Base-by-base conservation (phyloP, 2,329 filamentous ascomycete species). In the Aciculosporium take region DNA sequence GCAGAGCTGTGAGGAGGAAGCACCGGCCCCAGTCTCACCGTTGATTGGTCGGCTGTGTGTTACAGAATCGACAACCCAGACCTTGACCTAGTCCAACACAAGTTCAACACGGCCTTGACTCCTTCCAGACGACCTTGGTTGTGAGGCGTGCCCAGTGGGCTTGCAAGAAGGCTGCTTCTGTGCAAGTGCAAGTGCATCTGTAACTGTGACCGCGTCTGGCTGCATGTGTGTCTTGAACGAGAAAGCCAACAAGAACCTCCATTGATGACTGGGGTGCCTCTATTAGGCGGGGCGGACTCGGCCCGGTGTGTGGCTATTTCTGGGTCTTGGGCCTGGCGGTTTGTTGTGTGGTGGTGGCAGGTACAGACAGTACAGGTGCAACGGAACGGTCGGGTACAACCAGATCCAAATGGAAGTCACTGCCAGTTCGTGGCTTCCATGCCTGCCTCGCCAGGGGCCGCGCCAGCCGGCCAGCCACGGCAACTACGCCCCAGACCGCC, bases 61-160 rank as follows among this genome's bases (percentile, higher is more conserved):
- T 25, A 41, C 39, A 37, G 33, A 41, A 29, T 35, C 33, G 32
- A 29, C 39, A 28, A 40, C 39, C 23, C 37, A 32, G 39, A 28
- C 39, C 39, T 27, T 34, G 25, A 25, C n/a, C 38, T 17, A 37
- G 15, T n/a, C 24, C 15, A 36, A 25, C n/a, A n/a, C 35, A 27
- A 29, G 37, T 31, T n/a, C 28, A 25, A 39, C 28, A 39, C 31
- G 32, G 30, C 39, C 17, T 34, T 28, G 39, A 40, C 39, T 40
- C 39, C 24, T 28, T 29, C 31, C 39, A n/a, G n/a, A n/a, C n/a
- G n/a, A n/a, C n/a, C n/a, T n/a, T n/a, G n/a, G n/a, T n/a, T n/a
- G n/a, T n/a, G n/a, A 18, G 29, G 29, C 37, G 21, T 20, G 37
- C 29, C 29, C 18, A 13, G 29, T 25, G 28, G 28, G 23, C 28